Base-by-base conservation (phyloP, 148 eudicot genomes). In the Dysphania ambrosioides region DNA sequence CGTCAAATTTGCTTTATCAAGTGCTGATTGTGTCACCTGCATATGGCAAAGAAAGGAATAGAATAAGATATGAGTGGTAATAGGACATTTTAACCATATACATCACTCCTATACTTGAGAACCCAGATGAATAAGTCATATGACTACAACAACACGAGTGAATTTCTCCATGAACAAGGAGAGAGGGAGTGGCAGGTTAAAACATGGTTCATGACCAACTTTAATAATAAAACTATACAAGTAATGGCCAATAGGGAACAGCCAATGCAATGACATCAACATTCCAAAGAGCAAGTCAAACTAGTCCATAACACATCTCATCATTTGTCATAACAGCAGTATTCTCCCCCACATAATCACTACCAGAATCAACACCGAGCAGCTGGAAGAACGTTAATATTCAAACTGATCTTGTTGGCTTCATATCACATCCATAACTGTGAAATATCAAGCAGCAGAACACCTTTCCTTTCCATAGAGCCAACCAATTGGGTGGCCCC, bases 1-100 rank as follows among this genome's bases (percentile, higher is more conserved):
- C 53, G 85, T 65, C 69, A 92, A 40, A 32, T 87, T 87, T 79
- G 98, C 97, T 84, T 89, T 81, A 81, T 95, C 96, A 74, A 94
- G 96, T 55, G 97, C 98, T 72, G 89, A 90, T 78, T 87, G 93
- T 70, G 90, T 93, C 59, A 95, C 98, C 98, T 94, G 78, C 71
- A 74, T 68, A 62, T 60, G 66, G 65, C 15, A 68, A 61, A 16
- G 2, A 23, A 57, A 18, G 8, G 57, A 53, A 32, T 27, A 30
- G 26, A 1, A 49, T 13, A 36, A 70, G 6, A 34, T 21, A 2
- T 11, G 36, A 30, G 23, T 70, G 53, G 30, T 19, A 68, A 72
- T 60, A 9, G 42, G 27, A 35, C 36, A 81, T 27, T 44, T 40
- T 60, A 34, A 16, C 9, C n/a, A 19, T 11, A 3, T 38, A 40